These are phyloP conservation scores for Aspergillus alliaceus DNA, from an alignment of 2,329 filamentous ascomycete genomes.

Conservation along the genomic window DNA sequence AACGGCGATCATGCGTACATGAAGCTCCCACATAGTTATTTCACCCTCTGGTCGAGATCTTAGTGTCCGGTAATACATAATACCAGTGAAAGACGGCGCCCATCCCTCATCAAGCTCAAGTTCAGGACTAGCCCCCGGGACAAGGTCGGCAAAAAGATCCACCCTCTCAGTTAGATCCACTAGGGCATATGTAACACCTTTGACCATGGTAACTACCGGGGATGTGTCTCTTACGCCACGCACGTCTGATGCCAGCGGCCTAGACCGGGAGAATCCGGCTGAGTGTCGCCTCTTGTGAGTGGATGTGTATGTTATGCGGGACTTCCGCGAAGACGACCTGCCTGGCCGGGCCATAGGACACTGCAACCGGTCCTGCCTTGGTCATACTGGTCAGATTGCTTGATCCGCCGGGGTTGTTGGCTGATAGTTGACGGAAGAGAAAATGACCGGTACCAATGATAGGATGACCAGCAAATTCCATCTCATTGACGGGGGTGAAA, in stretches of 20 bases:
- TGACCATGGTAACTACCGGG: not conserved
- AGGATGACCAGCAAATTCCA: conserved; percentile 65
- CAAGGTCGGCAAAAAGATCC: conserved; percentile 14
- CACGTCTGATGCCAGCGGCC: not conserved
- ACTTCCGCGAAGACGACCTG: not conserved
- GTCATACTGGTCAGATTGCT: not conserved
- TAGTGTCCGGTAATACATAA: conserved; percentile 27
- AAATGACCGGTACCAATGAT: conserved; percentile 52
- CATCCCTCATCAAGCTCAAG: conserved; percentile 28
- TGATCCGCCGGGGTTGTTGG: not conserved
- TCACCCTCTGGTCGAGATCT: conserved; percentile 14
- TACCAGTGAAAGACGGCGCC: conserved; percentile 27
- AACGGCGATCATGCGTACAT: conserved; percentile 30
- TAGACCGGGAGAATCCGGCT: not conserved
- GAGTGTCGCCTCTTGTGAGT: not conserved
- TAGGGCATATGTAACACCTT: not conserved
- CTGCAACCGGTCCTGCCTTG: not conserved
- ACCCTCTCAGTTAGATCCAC: not conserved
- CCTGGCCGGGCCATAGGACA: not conserved
- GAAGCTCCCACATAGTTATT: conserved; percentile 21
- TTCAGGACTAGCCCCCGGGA: conserved; percentile 19
- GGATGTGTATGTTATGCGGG: not conserved
- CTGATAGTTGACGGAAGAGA: conserved; percentile 15
- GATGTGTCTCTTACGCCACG: not conserved
- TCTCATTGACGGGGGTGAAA: conserved; percentile 55